Percentiles rank a stretch among this genome's conserved stretches.
phyloP scores from a whole-genome alignment of 441 rosid species.

The Brassica balearica region DNA sequence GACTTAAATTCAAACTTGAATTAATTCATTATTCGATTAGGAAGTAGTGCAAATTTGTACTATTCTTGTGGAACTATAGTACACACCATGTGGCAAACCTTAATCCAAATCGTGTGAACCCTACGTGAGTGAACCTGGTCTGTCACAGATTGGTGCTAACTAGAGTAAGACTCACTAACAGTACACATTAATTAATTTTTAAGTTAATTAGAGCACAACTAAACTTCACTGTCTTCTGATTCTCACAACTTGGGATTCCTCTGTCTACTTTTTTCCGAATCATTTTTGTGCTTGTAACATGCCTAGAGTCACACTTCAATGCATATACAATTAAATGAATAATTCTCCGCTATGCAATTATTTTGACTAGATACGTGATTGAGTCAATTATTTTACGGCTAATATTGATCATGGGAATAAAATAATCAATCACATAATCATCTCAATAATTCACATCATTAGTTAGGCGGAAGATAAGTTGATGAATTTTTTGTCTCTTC shows the following conservation, averaged over 20 bases:
- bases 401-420: slow-evolving; percentile 64
- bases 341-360: background rate
- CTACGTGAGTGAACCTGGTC: background rate
- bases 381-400: slow-evolving; percentile 44
- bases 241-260: slow-evolving; percentile 70
- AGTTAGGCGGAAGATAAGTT: background rate
- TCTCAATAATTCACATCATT: background rate
- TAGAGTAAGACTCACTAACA: background rate
- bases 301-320: slow-evolving; percentile 78
- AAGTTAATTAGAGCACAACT: slow-evolving; percentile 31
- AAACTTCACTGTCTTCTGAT: slow-evolving; percentile 58
- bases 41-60: slow-evolving; percentile 7
- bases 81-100: background rate
- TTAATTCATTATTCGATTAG: slow-evolving; percentile 5
- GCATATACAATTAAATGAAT: slow-evolving; percentile 54
- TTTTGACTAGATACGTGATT: background rate
- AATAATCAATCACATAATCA: background rate
- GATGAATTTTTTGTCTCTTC: background rate
- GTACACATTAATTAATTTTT: background rate
- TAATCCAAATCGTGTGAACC: background rate
- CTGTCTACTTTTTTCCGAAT: slow-evolving; percentile 68
- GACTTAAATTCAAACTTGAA: slow-evolving; percentile 19
- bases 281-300: slow-evolving; percentile 80
- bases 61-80: background rate
- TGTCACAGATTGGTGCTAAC: background rate